Conservation (phyloP, 257 asterid genomes). For the Thymus mandschuricus region DNA sequence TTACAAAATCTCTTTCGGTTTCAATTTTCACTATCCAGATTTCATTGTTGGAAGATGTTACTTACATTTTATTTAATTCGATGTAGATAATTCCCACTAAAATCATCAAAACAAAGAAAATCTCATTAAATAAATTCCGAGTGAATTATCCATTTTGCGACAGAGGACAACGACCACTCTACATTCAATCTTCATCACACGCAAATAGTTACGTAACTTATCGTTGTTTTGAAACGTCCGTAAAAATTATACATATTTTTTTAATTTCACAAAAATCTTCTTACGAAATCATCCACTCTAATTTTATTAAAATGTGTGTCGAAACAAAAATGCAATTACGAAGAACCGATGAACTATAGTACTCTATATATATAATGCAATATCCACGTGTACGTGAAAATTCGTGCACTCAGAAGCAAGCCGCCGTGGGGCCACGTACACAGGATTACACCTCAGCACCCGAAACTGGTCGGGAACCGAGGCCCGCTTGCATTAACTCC, state of each 20-base stretch:
- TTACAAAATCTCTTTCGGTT: background rate
- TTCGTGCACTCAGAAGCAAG: conserved; percentile 31
- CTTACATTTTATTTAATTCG: too few relatives aligned
- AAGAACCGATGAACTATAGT: background rate
- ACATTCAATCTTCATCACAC: background rate
- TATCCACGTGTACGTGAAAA: conserved; percentile 33
- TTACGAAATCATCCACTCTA: too few relatives aligned
- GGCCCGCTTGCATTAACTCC: background rate
- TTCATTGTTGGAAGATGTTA: background rate
- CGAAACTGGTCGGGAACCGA: conserved; percentile 34
- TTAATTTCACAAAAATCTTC: too few relatives aligned
- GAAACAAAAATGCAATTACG: too few relatives aligned
- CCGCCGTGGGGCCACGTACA: conserved; percentile 46
- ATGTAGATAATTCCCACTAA: background rate
- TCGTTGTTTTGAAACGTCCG: too few relatives aligned
- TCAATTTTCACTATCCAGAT: background rate
- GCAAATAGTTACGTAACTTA: too few relatives aligned
- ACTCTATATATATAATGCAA: background rate
- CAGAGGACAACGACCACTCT: background rate
- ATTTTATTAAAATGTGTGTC: too few relatives aligned
- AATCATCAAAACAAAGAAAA: too few relatives aligned
- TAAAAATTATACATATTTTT: too few relatives aligned
- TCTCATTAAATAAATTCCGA: too few relatives aligned
- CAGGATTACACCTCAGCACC: conserved; percentile 37
- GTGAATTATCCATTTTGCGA: background rate